phyloP scores from a whole-genome alignment of 1,139 yeast species.

The Candida sojae region DNA sequence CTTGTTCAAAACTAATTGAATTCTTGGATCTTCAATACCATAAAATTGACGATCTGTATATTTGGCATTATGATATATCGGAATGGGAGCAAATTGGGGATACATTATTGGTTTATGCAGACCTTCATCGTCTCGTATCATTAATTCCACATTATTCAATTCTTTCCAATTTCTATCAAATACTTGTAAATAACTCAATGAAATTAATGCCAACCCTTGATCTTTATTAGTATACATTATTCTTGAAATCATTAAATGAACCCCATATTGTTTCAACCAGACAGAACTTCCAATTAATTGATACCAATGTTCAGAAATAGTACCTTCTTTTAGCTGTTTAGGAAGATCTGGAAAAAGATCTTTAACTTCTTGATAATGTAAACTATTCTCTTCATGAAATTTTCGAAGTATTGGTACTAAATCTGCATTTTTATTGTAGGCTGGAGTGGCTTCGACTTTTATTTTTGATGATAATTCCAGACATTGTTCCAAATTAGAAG shows the following conservation, averaged over 20 bases:
- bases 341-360: conserved; percentile 28
- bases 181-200: conserved; percentile 38
- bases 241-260: conserved; percentile 40
- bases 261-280: conserved; percentile 43
- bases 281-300: conserved; percentile 42
- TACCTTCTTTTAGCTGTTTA: conserved; percentile 26
- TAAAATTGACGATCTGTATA: conserved; percentile 22
- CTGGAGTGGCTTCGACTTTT: background rate
- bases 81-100: conserved; percentile 29
- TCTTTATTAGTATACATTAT: conserved; percentile 31
- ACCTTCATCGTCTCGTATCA: conserved; percentile 25
- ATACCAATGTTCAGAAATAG: conserved; percentile 35
- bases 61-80: conserved; percentile 30
- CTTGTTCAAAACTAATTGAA: conserved; percentile 30
- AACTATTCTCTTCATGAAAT: conserved; percentile 16
- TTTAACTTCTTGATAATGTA: conserved; percentile 26
- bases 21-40: conserved; percentile 54
- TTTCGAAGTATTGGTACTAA: conserved; percentile 13
- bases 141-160: conserved; percentile 28
- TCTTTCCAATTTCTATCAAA: conserved; percentile 44
- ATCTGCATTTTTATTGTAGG: conserved; percentile 9
- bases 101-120: conserved; percentile 17
- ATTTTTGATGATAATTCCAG: background rate
- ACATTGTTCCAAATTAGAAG: background rate
- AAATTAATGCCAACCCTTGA: conserved; percentile 26